These are phyloP conservation scores for Botrytis porri DNA, from an alignment of 2,329 filamentous ascomycete species.

Conservation along the genomic window DNA sequence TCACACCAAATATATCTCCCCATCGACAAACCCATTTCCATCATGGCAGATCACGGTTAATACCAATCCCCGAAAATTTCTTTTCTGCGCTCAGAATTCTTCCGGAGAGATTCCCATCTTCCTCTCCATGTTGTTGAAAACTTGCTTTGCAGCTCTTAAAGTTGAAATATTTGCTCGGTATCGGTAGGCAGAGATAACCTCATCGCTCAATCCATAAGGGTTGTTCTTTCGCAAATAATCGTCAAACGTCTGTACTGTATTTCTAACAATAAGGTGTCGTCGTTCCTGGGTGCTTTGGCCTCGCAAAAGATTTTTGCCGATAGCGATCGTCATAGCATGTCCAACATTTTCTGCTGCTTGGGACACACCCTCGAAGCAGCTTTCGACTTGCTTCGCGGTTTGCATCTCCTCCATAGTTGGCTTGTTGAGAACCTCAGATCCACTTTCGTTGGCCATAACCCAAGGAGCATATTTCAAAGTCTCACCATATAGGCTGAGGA, in stretches of 20 bases:
- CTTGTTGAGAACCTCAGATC: not conserved
- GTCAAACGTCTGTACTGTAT: not conserved
- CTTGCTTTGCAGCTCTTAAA: not conserved
- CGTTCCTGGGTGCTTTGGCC: not conserved
- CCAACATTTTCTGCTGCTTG: not conserved
- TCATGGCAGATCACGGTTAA: not conserved
- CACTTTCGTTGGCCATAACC: not conserved
- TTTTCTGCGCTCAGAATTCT: not conserved
- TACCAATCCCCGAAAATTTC: not conserved
- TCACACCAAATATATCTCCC: not conserved
- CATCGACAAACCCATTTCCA: not conserved
- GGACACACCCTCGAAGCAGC: not conserved
- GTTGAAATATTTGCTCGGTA: not conserved
- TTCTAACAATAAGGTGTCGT: not conserved
- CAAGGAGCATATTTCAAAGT: not conserved
- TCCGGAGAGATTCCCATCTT: not conserved
- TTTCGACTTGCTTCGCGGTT: not conserved
- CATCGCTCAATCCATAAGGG: not conserved
- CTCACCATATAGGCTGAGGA: accelerated
- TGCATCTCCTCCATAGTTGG: not conserved
- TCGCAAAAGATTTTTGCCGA: not conserved
- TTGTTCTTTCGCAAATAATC: not conserved
- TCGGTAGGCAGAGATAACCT: not conserved
- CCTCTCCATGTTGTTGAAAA: not conserved
- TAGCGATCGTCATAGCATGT: not conserved